Evolutionary conservation across 306 rosid species (phyloP).

Genomic region (Prunus armeniaca): DNA sequence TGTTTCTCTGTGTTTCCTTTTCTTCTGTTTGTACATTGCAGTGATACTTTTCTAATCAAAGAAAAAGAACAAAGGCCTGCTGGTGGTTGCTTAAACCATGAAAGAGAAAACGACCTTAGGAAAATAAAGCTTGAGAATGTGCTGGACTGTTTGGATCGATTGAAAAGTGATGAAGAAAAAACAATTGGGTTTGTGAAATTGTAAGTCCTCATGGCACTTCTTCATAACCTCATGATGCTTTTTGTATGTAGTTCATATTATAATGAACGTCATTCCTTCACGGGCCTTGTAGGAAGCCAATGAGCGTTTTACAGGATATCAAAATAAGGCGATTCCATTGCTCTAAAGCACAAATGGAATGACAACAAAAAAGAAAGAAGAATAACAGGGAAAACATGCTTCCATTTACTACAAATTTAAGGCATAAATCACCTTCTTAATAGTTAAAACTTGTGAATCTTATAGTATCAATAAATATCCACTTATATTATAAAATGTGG

Average conservation of each 20-base stretch:
- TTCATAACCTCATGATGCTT: no score
- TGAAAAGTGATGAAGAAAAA: neutral
- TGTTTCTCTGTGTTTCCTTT: no score
- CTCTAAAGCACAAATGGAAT: neutral
- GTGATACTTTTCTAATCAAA: neutral
- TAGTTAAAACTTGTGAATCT: neutral
- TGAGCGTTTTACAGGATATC: neutral
- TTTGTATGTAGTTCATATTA: neutral
- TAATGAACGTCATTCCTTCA: neutral
- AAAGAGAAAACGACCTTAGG: neutral
- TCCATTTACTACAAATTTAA: neutral
- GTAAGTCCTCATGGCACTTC: no score
- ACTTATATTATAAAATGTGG: no score
- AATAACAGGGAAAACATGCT: neutral
- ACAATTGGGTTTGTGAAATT: neutral
- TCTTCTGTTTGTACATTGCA: neutral
- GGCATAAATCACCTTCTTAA: neutral
- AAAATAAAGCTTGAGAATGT: neutral
- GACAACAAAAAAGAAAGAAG: no score
- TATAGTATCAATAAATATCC: no score
- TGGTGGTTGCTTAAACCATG: neutral
- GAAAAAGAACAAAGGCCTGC: neutral
- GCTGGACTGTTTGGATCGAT: neutral
- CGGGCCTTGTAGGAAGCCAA: neutral
- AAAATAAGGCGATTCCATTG: neutral